Evolutionary conservation across 1,284 basidiomycete genomes (phyloP).

Genomic region (Mycena sp.): DNA sequence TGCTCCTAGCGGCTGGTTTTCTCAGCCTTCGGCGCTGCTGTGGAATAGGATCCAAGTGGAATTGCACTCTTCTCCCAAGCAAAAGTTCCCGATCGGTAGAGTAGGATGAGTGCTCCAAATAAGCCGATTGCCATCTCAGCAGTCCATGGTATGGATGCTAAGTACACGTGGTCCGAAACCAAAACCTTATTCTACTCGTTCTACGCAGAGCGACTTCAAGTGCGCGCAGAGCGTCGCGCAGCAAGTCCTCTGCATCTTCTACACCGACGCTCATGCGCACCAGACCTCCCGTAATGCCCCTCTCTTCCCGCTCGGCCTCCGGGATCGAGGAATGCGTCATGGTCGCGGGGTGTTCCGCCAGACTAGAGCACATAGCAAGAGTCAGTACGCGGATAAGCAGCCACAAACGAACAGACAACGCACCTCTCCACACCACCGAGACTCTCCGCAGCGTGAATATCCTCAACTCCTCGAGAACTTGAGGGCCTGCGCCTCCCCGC

Average conservation of each 20-base stretch:
- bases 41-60: no score
- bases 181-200: not conserved
- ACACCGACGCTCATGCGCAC: conserved; percentile 89
- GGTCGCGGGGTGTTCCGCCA: conserved; percentile 84
- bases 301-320: conserved; percentile 67
- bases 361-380: conserved; percentile 28
- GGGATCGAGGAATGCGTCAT: conserved; percentile 91
- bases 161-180: no score
- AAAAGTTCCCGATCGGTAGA: not conserved
- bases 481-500: conserved; percentile 64
- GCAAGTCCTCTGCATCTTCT: conserved; percentile 87
- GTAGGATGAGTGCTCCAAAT: not conserved
- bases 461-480: conserved; percentile 74
- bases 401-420: conserved; percentile 32
- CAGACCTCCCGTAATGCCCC: conserved; percentile 87
- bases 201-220: conserved; percentile 55
- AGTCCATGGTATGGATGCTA: no score
- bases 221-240: conserved; percentile 79
- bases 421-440: conserved; percentile 89
- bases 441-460: conserved; percentile 91
- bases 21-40: no score
- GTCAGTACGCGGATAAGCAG: not conserved
- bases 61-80: not conserved
- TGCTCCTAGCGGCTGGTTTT: no score
- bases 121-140: not conserved